Conservation (phyloP, 1,284 basidiomycete species). For the Ceratobasidium sp. region DNA sequence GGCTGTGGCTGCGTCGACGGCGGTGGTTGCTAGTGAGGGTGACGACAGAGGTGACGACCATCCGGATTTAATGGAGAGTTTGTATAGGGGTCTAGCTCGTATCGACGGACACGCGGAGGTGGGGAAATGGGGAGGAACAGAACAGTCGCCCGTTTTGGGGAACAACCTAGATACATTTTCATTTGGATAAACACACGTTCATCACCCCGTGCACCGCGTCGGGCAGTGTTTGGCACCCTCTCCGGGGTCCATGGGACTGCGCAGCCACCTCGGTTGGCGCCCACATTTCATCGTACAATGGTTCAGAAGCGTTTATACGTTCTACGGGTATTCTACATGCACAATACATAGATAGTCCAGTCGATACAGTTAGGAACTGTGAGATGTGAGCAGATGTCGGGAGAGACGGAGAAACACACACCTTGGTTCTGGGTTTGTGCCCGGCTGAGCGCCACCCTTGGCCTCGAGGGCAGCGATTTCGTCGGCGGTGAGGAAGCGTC, state of each 20-base stretch:
- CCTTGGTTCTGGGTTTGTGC: conserved; percentile 16
- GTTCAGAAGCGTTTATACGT: neutral
- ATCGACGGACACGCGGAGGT: no score
- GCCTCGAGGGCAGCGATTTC: conserved; percentile 83
- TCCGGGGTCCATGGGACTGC: neutral
- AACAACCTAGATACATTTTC: no score
- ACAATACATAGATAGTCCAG: neutral
- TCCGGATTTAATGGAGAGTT: no score
- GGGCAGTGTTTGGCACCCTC: neutral
- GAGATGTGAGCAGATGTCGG: neutral
- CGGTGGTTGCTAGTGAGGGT: no score
- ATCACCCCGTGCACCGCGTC: neutral
- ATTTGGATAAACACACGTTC: no score
- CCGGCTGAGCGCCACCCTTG: conserved; percentile 27
- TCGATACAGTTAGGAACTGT: neutral
- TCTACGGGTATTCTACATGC: neutral
- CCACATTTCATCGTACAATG: neutral
- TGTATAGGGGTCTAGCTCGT: no score
- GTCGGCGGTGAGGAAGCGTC: conserved; percentile 93
- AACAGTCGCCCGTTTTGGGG: no score
- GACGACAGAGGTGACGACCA: no score
- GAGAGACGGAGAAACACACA: neutral
- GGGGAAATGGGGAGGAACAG: no score
- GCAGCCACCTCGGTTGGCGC: neutral
- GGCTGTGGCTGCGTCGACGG: no score